These are phyloP conservation scores for Tricholoma matsutake DNA, from an alignment of 768 basidiomycete genomes.

Conservation along the genomic window DNA sequence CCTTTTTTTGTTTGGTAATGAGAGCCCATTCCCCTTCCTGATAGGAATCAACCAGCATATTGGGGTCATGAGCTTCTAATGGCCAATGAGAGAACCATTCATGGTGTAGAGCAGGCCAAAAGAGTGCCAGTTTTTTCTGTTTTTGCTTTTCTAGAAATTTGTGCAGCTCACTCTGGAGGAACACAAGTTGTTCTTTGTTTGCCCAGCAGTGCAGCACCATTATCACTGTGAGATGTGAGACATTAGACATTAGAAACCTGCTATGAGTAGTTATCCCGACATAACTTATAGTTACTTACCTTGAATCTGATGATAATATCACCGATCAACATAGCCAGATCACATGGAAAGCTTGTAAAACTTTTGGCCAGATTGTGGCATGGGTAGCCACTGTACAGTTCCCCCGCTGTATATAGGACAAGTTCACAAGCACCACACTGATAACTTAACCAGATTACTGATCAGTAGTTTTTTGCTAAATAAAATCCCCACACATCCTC, in stretches of 20 bases:
- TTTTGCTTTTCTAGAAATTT: neutral
- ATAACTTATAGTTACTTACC: neutral
- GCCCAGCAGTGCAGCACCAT: neutral
- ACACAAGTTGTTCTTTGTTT: neutral
- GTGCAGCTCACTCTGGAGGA: neutral
- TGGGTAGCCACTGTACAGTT: neutral
- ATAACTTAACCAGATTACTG: neutral
- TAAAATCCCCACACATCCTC: too few relatives aligned
- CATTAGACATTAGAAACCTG: neutral
- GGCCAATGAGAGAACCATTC: conserved; percentile 1
- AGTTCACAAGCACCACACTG: neutral
- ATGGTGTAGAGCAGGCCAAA: neutral
- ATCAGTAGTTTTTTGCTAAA: neutral
- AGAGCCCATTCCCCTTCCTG: neutral
- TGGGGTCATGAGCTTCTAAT: neutral
- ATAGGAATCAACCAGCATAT: neutral
- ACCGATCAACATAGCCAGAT: neutral
- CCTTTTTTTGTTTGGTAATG: neutral
- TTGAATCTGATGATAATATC: too few relatives aligned
- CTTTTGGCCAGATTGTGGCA: neutral
- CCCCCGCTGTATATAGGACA: neutral
- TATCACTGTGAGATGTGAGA: neutral
- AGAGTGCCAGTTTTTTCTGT: neutral
- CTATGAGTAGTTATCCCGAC: neutral
- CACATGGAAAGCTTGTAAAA: neutral